Evolutionary conservation across 1,139 yeast genomes (phyloP).

Genomic region (Candida mesenterica): DNA sequence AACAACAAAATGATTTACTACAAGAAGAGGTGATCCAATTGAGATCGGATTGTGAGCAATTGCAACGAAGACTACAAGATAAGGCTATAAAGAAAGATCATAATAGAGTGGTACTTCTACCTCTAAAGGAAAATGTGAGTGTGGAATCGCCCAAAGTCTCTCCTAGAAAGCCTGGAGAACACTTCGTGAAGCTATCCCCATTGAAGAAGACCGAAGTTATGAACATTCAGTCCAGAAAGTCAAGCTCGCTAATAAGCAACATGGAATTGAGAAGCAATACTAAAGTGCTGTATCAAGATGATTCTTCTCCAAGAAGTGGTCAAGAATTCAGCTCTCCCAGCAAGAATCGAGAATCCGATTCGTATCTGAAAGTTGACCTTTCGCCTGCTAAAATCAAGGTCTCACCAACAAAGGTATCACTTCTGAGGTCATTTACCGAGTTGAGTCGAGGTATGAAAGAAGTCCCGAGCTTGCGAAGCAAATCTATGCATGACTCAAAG

Average conservation of each 20-base stretch:
- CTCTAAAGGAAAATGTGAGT: neutral
- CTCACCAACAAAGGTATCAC: neutral
- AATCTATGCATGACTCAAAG: constrained; percentile 12
- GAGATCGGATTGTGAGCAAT: too few species aligned
- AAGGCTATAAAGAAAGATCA: neutral
- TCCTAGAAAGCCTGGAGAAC: too few species aligned
- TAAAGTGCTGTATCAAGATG: too few species aligned
- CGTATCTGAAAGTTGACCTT: too few species aligned
- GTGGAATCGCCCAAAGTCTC: neutral
- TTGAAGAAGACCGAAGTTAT: neutral
- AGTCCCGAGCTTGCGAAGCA: constrained; percentile 15
- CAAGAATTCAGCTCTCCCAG: neutral
- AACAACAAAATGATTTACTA: constrained; percentile 5
- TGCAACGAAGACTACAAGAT: too few species aligned
- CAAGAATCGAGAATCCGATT: neutral
- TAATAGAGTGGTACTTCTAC: neutral
- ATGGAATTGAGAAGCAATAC: too few species aligned
- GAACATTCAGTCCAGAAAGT: neutral
- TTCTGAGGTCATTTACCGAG: constrained; percentile 1
- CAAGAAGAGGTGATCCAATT: constrained; percentile 6
- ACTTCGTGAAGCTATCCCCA: neutral
- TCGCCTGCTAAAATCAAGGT: constrained; percentile 1
- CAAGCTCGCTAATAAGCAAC: too few species aligned
- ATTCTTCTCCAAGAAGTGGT: neutral
- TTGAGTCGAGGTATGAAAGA: constrained; percentile 8